Conservation (phyloP, 208 protist genomes). For the Borovskyia barvae region DNA sequence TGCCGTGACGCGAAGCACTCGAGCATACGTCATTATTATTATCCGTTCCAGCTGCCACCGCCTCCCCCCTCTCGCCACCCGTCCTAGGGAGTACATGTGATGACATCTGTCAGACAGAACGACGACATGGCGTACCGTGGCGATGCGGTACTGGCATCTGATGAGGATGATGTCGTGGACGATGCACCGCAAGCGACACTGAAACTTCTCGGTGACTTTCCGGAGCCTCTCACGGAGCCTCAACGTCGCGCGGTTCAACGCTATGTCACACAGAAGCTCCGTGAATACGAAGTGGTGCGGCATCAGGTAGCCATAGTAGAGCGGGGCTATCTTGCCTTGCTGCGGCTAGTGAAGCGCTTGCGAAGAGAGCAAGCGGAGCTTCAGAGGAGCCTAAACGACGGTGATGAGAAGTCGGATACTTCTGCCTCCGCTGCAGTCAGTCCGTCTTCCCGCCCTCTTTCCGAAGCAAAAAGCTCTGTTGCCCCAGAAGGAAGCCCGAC, state of each 20-base stretch:
- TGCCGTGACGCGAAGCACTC: no score
- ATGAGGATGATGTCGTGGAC: conserved; percentile 2
- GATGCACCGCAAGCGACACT: conserved; percentile 20
- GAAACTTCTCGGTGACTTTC: conserved; percentile 56
- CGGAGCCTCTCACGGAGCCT: conserved; percentile 52
- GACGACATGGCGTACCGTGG: conserved; percentile 6
- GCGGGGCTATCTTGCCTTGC: conserved; percentile 45
- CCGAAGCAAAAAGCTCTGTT: no score
- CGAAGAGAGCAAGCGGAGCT: conserved; percentile 33
- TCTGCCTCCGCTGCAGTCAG: neutral
- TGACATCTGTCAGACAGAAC: no score
- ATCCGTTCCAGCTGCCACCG: no score
- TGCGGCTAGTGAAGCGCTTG: conserved; percentile 41
- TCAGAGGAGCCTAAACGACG: conserved; percentile 15
- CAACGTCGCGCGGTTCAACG: conserved; percentile 46
- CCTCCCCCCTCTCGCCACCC: neutral
- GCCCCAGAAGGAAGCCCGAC: no score
- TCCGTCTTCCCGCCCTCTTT: neutral
- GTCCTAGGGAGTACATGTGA: neutral
- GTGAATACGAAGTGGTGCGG: conserved; percentile 40
- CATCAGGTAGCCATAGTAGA: conserved; percentile 33
- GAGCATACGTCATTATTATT: no score
- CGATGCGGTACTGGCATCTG: conserved; percentile 6
- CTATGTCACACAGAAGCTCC: conserved; percentile 34
- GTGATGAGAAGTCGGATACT: neutral